Base-by-base conservation (phyloP, 2,329 filamentous ascomycete genomes). In the Pestalotiopsis sp. region DNA sequence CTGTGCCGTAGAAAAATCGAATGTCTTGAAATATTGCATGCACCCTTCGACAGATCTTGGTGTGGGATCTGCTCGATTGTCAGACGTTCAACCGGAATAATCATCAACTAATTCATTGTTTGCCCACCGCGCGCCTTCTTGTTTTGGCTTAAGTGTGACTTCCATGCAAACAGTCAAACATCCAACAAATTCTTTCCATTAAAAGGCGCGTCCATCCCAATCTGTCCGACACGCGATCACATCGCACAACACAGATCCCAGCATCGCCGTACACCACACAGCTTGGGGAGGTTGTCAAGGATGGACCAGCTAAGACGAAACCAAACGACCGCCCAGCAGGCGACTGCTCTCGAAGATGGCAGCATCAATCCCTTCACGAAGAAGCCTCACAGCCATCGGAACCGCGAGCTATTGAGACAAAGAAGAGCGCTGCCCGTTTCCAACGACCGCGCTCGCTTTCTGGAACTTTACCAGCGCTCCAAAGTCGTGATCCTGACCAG, bases 221-320 rank as follows among this genome's bases (percentile, higher is more conserved):
- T 45, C 13, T 5, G 4, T 45, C 41, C 2, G 41, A 14, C 41
- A 17, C 13, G 2, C 3, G 4, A 14, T 4, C 41, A 17, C 41
- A 45, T 17, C 41, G 31, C 31, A 14, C 12, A 17, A 45, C 1
- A 45, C 13, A 45, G 13, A 45, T 45, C 1, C 12, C 41, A 45
- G 0, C 0, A 4, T 6, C 41, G 12, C 13, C 0, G 2, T 1
- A 45, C 13, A 45, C 13, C 13, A 17, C 41, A 2, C 41, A 1
- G 1, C 41, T 17, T 45, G 41, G 41, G 13, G n/a, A n/a, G n/a
- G n/a, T n/a, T 45, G 13, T 45, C 41, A 45, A 17, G 17, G 17
- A 52, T 52, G 45, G 45, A 52, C 1, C 4, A 2, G 0, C 6
- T 52, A 1, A n/a, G 1, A 6, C 45, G 45, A 6, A 52, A 52